Percentiles rank a stretch among this genome's conserved stretches.
Evolutionary conservation across 2,329 filamentous ascomycete species (phyloP).

Genomic region (Nothophoma quercina): DNA sequence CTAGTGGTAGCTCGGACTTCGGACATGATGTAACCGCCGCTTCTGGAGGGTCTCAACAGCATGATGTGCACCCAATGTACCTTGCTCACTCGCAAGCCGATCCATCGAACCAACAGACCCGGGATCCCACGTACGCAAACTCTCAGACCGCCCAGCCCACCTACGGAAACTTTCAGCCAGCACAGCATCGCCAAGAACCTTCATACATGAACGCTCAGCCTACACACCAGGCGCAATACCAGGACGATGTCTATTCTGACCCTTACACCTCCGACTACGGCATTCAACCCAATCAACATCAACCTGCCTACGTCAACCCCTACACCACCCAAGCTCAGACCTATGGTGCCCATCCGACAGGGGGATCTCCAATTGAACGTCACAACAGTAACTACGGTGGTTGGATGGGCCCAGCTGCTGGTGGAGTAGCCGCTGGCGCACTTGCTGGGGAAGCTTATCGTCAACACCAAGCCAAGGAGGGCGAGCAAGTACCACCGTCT

Average conservation of each 20-base stretch:
- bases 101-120: constrained; percentile 19
- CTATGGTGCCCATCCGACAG: constrained; percentile 12
- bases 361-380: constrained; percentile 24
- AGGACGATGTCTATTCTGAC: constrained; percentile 24
- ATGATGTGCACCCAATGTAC: constrained; percentile 47
- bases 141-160: constrained; percentile 2
- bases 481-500: constrained; percentile 32
- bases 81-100: constrained; percentile 27
- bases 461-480: constrained; percentile 40
- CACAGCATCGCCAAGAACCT: constrained; percentile 5
- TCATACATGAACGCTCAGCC: constrained; percentile 15
- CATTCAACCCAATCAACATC: background rate
- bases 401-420: constrained; percentile 63
- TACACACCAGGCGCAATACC: constrained; percentile 9
- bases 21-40: constrained; percentile 69
- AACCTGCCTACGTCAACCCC: constrained; percentile 9
- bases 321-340: constrained; percentile 17
- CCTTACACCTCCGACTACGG: constrained; percentile 25
- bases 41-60: constrained; percentile 59
- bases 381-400: constrained; percentile 58
- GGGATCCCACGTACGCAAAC: constrained; percentile 6
- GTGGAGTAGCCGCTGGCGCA: constrained; percentile 52
- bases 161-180: background rate
- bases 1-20: constrained; percentile 77
- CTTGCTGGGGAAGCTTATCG: constrained; percentile 47